Conservation (phyloP, 768 basidiomycete species). For the Suillus discolor region DNA sequence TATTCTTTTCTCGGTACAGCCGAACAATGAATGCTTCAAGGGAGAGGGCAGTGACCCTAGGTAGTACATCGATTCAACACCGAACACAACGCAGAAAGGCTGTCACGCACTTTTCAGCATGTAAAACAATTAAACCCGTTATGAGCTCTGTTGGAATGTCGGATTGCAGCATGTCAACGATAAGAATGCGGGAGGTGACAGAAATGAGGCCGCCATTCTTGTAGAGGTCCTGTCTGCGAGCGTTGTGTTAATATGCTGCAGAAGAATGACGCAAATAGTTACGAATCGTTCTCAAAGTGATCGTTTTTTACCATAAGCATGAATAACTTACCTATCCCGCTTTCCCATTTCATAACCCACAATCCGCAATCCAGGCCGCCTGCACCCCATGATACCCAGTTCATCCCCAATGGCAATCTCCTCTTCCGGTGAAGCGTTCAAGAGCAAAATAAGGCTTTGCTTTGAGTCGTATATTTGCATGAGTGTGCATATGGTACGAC, state of each 20-base stretch:
- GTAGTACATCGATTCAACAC: not conserved
- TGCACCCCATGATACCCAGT: conserved; percentile 88
- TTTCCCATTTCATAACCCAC: conserved; percentile 81
- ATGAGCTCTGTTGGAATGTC: conserved; percentile 86
- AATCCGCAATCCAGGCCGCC: conserved; percentile 81
- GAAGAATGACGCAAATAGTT: not conserved
- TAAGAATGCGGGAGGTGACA: conserved; percentile 91
- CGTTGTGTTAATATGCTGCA: conserved; percentile 6
- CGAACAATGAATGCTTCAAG: conserved; percentile 93
- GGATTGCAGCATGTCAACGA: conserved; percentile 90
- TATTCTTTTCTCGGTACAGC: conserved; percentile 88
- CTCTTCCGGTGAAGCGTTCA: conserved; percentile 85
- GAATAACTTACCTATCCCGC: conserved; percentile 69
- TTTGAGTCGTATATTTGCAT: conserved; percentile 92
- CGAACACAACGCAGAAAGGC: not conserved
- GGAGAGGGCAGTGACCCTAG: conserved; percentile 80
- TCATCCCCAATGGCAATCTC: conserved; percentile 92
- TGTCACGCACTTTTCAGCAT: conserved; percentile 77
- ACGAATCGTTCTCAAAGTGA: not conserved
- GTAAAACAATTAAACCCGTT: conserved; percentile 87
- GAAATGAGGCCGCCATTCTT: conserved; percentile 87
- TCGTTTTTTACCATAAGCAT: not conserved
- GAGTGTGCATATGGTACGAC: conserved; percentile 80
- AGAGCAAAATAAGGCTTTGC: conserved; percentile 79
- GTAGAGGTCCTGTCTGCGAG: conserved; percentile 79